Evolutionary conservation across 306 rosid species (phyloP), one percentile per base, ranked within the genome.

Genomic region (Ormosia emarginata): DNA sequence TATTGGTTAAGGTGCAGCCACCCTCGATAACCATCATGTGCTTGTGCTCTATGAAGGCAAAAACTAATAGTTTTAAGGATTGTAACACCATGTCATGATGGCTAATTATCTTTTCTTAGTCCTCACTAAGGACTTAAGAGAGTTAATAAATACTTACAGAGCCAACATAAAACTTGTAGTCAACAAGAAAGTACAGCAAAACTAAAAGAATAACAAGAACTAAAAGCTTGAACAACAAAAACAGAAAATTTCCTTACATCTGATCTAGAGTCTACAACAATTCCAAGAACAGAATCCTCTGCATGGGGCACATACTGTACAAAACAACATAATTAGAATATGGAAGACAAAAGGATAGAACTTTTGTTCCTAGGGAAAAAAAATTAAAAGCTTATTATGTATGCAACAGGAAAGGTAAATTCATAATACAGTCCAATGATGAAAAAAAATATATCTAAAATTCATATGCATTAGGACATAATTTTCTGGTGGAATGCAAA

Each of bases 201-300:
- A 41, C 7, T 37, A n/a, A 52, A 53, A 40, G 74, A 74, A 74
- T 44, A 15, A n/a, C 7, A 40, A 11, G 70, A 80, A 15, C 50
- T 50, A 59, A 17, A 62, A 46, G 36, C 32, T 8, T n/a, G 37
- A 49, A 62, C 11, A 71, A 58, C 50, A 39, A 79, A 70, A 44
- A 58, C 18, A 71, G 47, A 76, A 78, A 52, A 69, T 10, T 8
- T 69, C 41, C 98, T 92, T 93, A 95, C 99, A 81, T 95, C 99
- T 11, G 93, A 81, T 91, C 87, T 90, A 74, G 90, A 79, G 90
- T 95, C 98, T 37, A 88, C 90, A 78, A 95, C 91, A 65, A 95
- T 92, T 81, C 99, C 99, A 72, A 95, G 92, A 32, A 95, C 88
- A 40, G 94, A 89, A 89, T 95, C 99, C 86, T 77, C 97, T 49